Evolutionary conservation across 2,329 filamentous ascomycete genomes (phyloP).

Genomic region (Lasiodiplodia sp.): DNA sequence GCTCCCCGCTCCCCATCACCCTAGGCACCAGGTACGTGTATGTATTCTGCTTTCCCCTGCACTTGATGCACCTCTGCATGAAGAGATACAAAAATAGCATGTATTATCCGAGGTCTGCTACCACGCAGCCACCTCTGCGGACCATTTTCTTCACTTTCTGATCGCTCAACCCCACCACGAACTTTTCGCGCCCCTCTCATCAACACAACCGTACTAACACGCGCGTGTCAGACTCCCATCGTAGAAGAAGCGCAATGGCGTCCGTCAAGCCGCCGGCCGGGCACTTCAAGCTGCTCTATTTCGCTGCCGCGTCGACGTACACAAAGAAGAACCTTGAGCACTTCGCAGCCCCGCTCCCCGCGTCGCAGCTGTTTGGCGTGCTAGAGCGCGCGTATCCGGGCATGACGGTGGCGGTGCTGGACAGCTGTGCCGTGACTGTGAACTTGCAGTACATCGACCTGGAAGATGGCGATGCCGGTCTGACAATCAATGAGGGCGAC

Average conservation of each 20-base stretch:
- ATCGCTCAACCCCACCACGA: constrained; percentile 29
- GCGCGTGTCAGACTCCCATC: background rate
- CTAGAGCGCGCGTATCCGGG: constrained; percentile 75
- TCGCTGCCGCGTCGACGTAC: constrained; percentile 75
- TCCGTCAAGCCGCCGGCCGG: constrained; percentile 60
- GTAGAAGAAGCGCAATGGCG: constrained; percentile 41
- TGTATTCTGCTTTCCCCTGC: background rate
- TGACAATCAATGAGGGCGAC: constrained; percentile 73
- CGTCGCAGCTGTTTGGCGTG: constrained; percentile 68
- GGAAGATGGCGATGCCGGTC: constrained; percentile 57
- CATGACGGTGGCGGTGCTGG: constrained; percentile 72
- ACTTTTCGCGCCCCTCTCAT: background rate
- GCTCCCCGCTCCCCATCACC: background rate
- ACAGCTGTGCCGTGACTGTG: constrained; percentile 77
- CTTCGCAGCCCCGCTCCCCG: constrained; percentile 69
- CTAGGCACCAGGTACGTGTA: constrained; percentile 9
- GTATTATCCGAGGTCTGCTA: constrained; percentile 55
- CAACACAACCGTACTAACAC: constrained; percentile 1
- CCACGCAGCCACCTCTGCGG: constrained; percentile 40
- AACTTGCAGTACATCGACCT: constrained; percentile 84
- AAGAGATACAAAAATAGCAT: constrained; percentile 54
- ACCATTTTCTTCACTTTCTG: constrained; percentile 41
- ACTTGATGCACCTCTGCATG: constrained; percentile 33
- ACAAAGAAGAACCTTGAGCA: constrained; percentile 72
- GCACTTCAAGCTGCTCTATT: constrained; percentile 84